phyloP scores from a whole-genome alignment of 768 basidiomycete species.

The Podaxis pistillaris region DNA sequence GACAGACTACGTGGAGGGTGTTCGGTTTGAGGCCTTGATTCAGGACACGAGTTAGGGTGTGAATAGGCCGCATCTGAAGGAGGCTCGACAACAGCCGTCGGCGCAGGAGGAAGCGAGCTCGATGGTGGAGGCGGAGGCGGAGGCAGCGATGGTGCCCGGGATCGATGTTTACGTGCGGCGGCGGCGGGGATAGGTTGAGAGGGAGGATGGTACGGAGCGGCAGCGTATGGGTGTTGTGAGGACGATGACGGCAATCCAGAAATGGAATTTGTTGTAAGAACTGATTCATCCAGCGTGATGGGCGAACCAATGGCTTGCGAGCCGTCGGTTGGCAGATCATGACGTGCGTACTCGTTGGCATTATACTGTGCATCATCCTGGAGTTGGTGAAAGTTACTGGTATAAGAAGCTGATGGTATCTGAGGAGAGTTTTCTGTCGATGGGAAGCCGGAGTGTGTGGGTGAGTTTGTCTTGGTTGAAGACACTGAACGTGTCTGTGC shows the following conservation, averaged over 20 bases:
- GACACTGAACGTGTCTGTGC: conserved; percentile 32
- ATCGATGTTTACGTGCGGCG: conserved; percentile 39
- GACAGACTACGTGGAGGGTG: conserved; percentile 9
- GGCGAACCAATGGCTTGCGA: conserved; percentile 37
- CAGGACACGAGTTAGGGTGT: conserved; percentile 31
- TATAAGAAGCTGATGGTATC: conserved; percentile 32
- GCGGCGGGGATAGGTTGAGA: conserved; percentile 25
- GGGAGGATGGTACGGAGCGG: conserved; percentile 40
- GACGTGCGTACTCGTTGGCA: conserved; percentile 19
- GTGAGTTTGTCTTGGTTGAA: conserved; percentile 51
- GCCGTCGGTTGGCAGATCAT: conserved; percentile 25
- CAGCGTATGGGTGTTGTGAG: conserved; percentile 53
- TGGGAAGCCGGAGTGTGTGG: conserved; percentile 46
- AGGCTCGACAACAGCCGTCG: conserved; percentile 30
- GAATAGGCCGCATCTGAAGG: conserved; percentile 24
- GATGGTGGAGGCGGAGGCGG: conserved; percentile 66
- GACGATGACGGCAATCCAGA: conserved; percentile 29
- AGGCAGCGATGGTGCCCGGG: conserved; percentile 58
- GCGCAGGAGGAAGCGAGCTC: conserved; percentile 59
- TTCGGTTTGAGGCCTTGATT: conserved; percentile 20
- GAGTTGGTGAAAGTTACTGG: conserved; percentile 29
- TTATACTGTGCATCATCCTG: conserved; percentile 34
- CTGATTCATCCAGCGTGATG: conserved; percentile 37
- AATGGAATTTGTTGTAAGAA: conserved; percentile 27
- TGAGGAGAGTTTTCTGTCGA: conserved; percentile 47